Base-by-base conservation (phyloP, 129 eudicot genomes). In the Artemisia argyi region DNA sequence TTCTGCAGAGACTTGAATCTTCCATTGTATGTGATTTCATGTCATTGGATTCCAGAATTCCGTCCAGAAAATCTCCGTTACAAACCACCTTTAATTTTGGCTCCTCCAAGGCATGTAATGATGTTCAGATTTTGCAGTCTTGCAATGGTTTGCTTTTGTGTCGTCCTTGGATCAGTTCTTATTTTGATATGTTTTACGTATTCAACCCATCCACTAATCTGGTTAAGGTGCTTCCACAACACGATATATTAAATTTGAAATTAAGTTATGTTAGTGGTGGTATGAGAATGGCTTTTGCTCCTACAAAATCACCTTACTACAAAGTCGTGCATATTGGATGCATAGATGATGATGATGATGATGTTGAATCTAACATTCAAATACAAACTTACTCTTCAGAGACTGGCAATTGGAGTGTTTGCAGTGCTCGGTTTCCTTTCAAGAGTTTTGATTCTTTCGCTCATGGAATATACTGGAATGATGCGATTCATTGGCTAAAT, bases 81-180 rank as follows among this genome's bases (percentile, higher is more conserved):
- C 46, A 8, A 8, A 52, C 51, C 39, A 12, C 39, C 64, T 71
- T 20, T 14, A 15, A 46, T 44, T 61, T 42, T 17, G 47, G 54
- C 57, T 39, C 46, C 46, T 39, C 10, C 2, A 0, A 17, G 11
- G 12, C 9, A 14, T 47, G 10, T 11, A 59, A 71, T 0, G 17
- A 20, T 30, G 35, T 30, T 30, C 61, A 61, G 69, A 73, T 73
- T 42, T 26, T 73, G 16, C 50, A 73, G 3, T 73, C 77, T 17
- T 73, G 69, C 48, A 60, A 73, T 49, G 77, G 77, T 60, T n/a
- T 73, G 69, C 68, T 72, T 11, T 57, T 72, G 4, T 72, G 76
- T 49, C 28, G 46, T 39, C 2, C 3, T 6, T 18, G n/a, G 46
- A 7, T 2, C 10, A 8, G 46, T 39, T 7, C 16, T 59, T 11